Evolutionary conservation across 306 rosid species (phyloP).

Genomic region (Dalbergia oliveri): DNA sequence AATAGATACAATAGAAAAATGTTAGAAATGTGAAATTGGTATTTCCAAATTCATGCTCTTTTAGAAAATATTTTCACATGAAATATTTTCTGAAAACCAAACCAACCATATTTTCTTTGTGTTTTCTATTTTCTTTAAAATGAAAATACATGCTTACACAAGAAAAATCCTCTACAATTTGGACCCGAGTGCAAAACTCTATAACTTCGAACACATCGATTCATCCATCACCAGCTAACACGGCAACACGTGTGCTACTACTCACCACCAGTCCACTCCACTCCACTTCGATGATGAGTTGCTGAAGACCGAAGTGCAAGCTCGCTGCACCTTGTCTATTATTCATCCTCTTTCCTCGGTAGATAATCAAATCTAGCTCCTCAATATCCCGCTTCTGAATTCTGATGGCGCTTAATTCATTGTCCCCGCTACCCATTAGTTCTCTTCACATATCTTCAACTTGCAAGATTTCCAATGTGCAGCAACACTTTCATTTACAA

Average conservation of each 20-base stretch:
- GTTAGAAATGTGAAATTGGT: too few species aligned
- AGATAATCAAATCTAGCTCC: neutral
- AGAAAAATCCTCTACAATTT: neutral
- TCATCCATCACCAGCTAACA: conserved; percentile 40
- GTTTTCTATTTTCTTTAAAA: too few species aligned
- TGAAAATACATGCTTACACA: neutral
- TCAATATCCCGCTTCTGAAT: conserved; percentile 9
- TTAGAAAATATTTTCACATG: too few species aligned
- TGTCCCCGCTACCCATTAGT: conserved; percentile 60
- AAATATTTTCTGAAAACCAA: too few species aligned
- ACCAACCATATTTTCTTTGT: too few species aligned
- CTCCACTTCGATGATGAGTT: neutral
- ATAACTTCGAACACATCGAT: neutral
- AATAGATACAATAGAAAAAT: too few species aligned
- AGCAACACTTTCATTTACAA: conserved; percentile 48
- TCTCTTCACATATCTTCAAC: conserved; percentile 50
- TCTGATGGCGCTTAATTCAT: conserved; percentile 65
- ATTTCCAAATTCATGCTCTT: too few species aligned
- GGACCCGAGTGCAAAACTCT: neutral
- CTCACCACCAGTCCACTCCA: conserved; percentile 30
- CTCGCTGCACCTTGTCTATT: neutral
- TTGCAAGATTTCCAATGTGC: conserved; percentile 45
- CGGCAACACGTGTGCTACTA: conserved; percentile 41
- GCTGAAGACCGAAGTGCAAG: conserved; percentile 11
- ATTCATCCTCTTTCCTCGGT: conserved; percentile 3